Evolutionary conservation across 805 yeast species (phyloP).

Genomic region (Nakazawaea sp.): DNA sequence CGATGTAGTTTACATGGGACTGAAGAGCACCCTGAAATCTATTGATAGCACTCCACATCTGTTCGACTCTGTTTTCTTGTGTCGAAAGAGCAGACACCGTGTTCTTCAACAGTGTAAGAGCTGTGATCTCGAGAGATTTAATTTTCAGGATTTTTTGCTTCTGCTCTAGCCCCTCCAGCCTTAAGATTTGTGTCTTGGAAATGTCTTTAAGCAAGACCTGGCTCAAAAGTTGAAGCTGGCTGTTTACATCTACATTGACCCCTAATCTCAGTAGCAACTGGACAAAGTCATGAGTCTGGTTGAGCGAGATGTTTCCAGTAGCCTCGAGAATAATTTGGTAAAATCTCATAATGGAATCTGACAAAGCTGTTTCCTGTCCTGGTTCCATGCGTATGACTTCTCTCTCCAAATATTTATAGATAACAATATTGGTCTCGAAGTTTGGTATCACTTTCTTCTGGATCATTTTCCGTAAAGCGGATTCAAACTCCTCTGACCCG

Average conservation of each 20-base stretch:
- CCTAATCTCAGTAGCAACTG: not conserved
- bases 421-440: slow-evolving; percentile 3
- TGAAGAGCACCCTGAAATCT: slow-evolving; percentile 5
- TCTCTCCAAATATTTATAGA: slow-evolving; percentile 4
- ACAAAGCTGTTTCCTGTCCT: not conserved
- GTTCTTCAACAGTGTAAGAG: not conserved
- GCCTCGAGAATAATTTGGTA: no score
- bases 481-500: slow-evolving; percentile 1
- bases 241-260: not conserved
- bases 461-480: no score
- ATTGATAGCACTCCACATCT: slow-evolving; percentile 5
- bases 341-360: not conserved
- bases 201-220: not conserved
- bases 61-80: not conserved
- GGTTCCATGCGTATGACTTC: not conserved
- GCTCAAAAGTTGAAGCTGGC: not conserved
- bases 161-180: no score
- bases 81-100: not conserved
- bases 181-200: not conserved
- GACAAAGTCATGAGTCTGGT: slow-evolving; percentile 1
- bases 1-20: slow-evolving; percentile 3
- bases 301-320: not conserved
- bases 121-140: slow-evolving; percentile 5
- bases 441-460: slow-evolving; percentile 3
- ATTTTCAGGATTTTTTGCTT: no score